Evolutionary conservation across 164 flowering plant species (phyloP), one percentile per base, ranked within the genome.

Genomic region (Chimonanthus praecox): DNA sequence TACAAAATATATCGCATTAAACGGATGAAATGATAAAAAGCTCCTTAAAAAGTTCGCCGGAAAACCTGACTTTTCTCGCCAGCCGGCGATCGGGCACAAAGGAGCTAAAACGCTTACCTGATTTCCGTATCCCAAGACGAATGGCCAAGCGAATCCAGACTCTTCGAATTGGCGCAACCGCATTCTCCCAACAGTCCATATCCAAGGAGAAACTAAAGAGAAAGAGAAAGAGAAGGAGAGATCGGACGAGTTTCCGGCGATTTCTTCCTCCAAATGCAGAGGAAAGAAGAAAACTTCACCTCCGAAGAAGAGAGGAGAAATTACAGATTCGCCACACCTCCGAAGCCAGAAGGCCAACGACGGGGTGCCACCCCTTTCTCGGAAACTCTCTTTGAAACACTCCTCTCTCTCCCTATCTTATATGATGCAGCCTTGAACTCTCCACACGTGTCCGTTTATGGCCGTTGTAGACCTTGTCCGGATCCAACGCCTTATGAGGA

Each of bases 91-190:
- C 4, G 16, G 16, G 5, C 51, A 4, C n/a, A 54, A 54, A 54
- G 16, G 60, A 54, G 16, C 4, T 0, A 54, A 10, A 54, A 54
- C 48, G 47, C 68, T 66, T 71, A 86, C 92, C 91, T 43, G 49
- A 69, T 70, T 82, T 83, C 33, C 87, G 88, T 71, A 83, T 48
- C 4, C 87, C 77, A 68, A 89, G 71, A 11, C 88, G 85, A 10
- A 20, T 51, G 49, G 89, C 78, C 75, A 87, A 49, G 68, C 70
- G 66, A 70, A 33, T 67, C 85, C 89, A 86, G 45, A 84, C 79
- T 69, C 78, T 82, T 33, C 74, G 67, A 62, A 81, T 47, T 44
- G 85, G 84, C 49, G 62, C 47, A 49, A 63, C 61, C 77, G 81
- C 62, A 71, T 77, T 84, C 10, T 75, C 66, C 84, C 84, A 85